A percentile compares a stretch with the other conserved stretches of the same genome.
Evolutionary conservation across 2,329 filamentous ascomycete species (phyloP).

Genomic region (Neonectria faginata): DNA sequence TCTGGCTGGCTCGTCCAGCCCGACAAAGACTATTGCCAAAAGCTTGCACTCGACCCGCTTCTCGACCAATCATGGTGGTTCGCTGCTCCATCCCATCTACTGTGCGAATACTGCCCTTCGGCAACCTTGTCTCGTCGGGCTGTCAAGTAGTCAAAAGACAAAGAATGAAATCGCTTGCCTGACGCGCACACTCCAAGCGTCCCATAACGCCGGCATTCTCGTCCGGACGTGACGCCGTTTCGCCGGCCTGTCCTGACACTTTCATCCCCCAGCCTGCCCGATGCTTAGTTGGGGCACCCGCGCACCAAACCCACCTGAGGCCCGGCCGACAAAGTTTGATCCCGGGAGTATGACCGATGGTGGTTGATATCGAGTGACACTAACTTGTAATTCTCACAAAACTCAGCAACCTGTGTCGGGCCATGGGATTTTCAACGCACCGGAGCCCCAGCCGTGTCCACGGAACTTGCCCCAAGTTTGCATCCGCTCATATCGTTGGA

Average conservation of each 20-base stretch:
- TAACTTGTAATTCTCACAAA: conserved; percentile 9
- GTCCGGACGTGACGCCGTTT: conserved; percentile 30
- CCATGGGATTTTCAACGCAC: conserved; percentile 31
- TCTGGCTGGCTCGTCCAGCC: conserved; percentile 16
- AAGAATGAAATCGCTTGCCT: conserved; percentile 30
- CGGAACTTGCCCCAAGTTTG: conserved; percentile 36
- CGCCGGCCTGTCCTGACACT: conserved; percentile 29
- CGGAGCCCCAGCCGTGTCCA: conserved; percentile 29
- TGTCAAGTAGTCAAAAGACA: conserved; percentile 16
- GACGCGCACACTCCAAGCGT: conserved; percentile 23
- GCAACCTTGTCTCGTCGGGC: conserved; percentile 26
- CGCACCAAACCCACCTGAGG: conserved; percentile 27
- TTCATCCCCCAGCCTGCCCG: conserved; percentile 10
- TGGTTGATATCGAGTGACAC: conserved; percentile 34
- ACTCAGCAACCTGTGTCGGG: conserved; percentile 32
- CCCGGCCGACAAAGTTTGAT: conserved; percentile 32
- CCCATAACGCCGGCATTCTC: conserved; percentile 33
- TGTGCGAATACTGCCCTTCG: neutral
- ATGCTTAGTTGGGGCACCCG: conserved; percentile 12
- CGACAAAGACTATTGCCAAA: conserved; percentile 41
- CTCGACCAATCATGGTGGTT: conserved; percentile 31
- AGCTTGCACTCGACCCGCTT: conserved; percentile 30
- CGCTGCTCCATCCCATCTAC: conserved; percentile 25
- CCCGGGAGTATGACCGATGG: conserved; percentile 18
- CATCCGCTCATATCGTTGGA: conserved; percentile 34